These are phyloP conservation scores for Xylariaceae sp. DNA, from an alignment of 2,329 filamentous ascomycete species.

Conservation along the genomic window DNA sequence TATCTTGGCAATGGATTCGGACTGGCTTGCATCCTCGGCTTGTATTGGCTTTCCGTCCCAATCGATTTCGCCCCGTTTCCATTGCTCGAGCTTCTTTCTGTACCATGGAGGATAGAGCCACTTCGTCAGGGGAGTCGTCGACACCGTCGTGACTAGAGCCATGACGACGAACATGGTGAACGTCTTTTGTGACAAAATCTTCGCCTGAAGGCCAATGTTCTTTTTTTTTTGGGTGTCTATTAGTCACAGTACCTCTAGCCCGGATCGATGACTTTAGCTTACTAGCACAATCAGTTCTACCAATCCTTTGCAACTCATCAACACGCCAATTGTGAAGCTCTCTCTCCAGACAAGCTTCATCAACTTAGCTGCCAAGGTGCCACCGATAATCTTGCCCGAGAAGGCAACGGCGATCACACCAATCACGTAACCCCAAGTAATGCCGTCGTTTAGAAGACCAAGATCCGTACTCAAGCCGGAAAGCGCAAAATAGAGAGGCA, in stretches of 20 bases:
- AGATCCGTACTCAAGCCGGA: slow-evolving; percentile 89
- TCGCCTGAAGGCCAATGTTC: slow-evolving; percentile 74
- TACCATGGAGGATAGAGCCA: slow-evolving; percentile 74
- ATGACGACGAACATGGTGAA: slow-evolving; percentile 84
- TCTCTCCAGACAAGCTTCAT: slow-evolving; percentile 88
- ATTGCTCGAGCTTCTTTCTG: slow-evolving; percentile 71
- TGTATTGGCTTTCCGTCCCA: slow-evolving; percentile 70
- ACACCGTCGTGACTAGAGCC: slow-evolving; percentile 77
- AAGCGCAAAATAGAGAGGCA: slow-evolving; percentile 91
- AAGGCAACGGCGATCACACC: slow-evolving; percentile 83
- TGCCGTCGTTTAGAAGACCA: slow-evolving; percentile 77
- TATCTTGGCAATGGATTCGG: slow-evolving; percentile 36
- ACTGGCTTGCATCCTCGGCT: slow-evolving; percentile 43
- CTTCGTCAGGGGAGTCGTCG: slow-evolving; percentile 70
- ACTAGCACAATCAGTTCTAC: slow-evolving; percentile 94
- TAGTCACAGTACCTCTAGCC: slow-evolving; percentile 7
- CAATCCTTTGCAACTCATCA: slow-evolving; percentile 97
- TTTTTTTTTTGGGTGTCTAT: slow-evolving; percentile 35
- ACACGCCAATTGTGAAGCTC: slow-evolving; percentile 79
- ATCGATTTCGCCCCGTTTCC: slow-evolving; percentile 68
- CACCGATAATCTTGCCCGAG: slow-evolving; percentile 80
- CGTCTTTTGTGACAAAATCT: slow-evolving; percentile 68
- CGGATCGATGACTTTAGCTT: slow-evolving; percentile 39
- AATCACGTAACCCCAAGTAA: slow-evolving; percentile 88
- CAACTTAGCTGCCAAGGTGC: slow-evolving; percentile 73